phyloP scores from a whole-genome alignment of 2,329 filamentous ascomycete genomes.

The Colletotrichum tropicale region DNA sequence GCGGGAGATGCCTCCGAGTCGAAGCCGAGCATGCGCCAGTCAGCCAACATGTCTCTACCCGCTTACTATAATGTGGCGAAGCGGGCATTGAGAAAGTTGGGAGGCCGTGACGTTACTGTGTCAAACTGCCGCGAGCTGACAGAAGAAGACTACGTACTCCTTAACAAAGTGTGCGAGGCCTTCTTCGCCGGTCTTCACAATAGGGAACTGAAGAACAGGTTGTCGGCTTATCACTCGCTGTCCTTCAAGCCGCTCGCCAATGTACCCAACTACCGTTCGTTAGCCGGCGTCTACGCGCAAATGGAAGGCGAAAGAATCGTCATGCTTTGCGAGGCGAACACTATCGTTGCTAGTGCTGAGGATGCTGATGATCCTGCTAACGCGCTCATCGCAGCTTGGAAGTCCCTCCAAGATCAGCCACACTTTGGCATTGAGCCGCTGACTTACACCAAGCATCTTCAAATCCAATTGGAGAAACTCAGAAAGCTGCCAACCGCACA shows the following conservation, averaged over 20 bases:
- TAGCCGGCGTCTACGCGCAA: slow-evolving; percentile 58
- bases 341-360: slow-evolving; percentile 36
- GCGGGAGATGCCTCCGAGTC: neutral
- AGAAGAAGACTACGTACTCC: slow-evolving; percentile 47
- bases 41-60: slow-evolving; percentile 41
- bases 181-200: slow-evolving; percentile 61
- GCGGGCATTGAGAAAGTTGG: slow-evolving; percentile 50
- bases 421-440: slow-evolving; percentile 51
- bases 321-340: slow-evolving; percentile 47
- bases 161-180: slow-evolving; percentile 56
- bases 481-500: slow-evolving; percentile 58
- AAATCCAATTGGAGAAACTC: slow-evolving; percentile 50
- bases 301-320: slow-evolving; percentile 61
- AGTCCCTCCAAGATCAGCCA: slow-evolving; percentile 40
- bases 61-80: slow-evolving; percentile 56
- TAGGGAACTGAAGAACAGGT: slow-evolving; percentile 43
- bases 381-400: slow-evolving; percentile 49
- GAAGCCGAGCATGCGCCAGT: slow-evolving; percentile 43
- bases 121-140: slow-evolving; percentile 50
- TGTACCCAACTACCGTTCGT: slow-evolving; percentile 45
- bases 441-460: slow-evolving; percentile 57
- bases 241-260: slow-evolving; percentile 32
- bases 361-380: slow-evolving; percentile 39
- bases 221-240: slow-evolving; percentile 54
- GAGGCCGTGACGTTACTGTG: slow-evolving; percentile 54